Evolutionary conservation across 805 yeast genomes (phyloP).

Genomic region (Candida maris): DNA sequence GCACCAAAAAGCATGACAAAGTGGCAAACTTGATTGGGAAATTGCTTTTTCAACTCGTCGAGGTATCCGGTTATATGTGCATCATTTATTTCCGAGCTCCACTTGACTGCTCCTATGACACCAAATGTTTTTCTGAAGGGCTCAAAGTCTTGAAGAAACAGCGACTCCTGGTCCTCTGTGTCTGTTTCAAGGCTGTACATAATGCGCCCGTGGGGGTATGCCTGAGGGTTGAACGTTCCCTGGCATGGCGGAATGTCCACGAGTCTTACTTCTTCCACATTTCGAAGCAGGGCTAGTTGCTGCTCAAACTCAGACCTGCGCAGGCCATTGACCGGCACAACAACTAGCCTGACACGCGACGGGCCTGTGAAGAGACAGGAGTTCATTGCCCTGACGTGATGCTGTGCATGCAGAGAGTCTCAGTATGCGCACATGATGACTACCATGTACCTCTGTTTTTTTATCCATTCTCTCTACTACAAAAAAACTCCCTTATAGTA

Average conservation of each 20-base stretch:
- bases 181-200: constrained; percentile 55
- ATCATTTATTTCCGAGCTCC: constrained; percentile 23
- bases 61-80: constrained; percentile 29
- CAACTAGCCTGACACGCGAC: constrained; percentile 50
- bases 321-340: constrained; percentile 63
- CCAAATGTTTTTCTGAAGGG: constrained; percentile 78
- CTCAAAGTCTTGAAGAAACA: constrained; percentile 81
- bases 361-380: neutral
- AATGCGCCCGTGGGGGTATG: constrained; percentile 75
- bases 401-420: too few relatives aligned
- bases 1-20: constrained; percentile 52
- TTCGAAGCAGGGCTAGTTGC: constrained; percentile 42
- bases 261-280: constrained; percentile 61
- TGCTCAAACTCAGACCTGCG: constrained; percentile 37
- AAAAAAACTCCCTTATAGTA: too few relatives aligned
- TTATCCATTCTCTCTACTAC: too few relatives aligned
- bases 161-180: constrained; percentile 41
- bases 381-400: too few relatives aligned
- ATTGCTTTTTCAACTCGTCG: constrained; percentile 39
- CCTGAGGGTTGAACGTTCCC: constrained; percentile 76
- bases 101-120: constrained; percentile 44
- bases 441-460: too few relatives aligned
- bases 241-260: constrained; percentile 70
- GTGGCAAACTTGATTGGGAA: constrained; percentile 54
- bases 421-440: too few relatives aligned